Percentiles rank a stretch among this genome's conserved stretches.
phyloP scores from a whole-genome alignment of 202 grass and related monocot genomes.

The Saccharum hybrid region DNA sequence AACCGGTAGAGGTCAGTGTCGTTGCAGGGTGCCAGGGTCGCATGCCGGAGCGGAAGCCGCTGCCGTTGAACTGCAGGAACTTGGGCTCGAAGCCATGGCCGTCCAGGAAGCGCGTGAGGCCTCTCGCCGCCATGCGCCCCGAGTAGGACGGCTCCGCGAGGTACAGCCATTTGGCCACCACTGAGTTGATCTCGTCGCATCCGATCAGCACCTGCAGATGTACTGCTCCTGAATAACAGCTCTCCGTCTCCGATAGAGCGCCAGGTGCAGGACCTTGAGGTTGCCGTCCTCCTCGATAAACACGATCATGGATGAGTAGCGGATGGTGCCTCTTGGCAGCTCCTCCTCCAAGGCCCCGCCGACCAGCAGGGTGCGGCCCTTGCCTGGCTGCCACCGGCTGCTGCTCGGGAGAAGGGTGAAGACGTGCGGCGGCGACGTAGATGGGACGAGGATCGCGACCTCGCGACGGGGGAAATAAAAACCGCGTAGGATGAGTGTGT shows the following conservation, averaged over 20 bases:
- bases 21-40: constrained; percentile 32
- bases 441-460: too few relatives aligned
- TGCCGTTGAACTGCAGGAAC: constrained; percentile 53
- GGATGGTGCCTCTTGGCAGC: constrained; percentile 64
- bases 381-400: too few relatives aligned
- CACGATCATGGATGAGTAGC: constrained; percentile 74
- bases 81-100: constrained; percentile 50
- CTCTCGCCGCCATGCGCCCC: constrained; percentile 53
- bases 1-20: constrained; percentile 60
- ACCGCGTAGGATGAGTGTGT: too few relatives aligned
- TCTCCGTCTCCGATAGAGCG: not conserved
- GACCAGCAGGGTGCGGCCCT: too few relatives aligned
- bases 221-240: too few relatives aligned
- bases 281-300: constrained; percentile 45
- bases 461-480: too few relatives aligned
- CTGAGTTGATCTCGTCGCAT: constrained; percentile 68
- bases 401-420: too few relatives aligned
- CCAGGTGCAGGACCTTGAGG: constrained; percentile 53
- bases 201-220: constrained; percentile 32
- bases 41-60: constrained; percentile 62
- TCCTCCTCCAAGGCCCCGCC: constrained; percentile 47
- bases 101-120: constrained; percentile 47
- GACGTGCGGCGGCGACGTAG: too few relatives aligned
- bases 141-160: constrained; percentile 50
- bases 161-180: constrained; percentile 65